A percentile compares a stretch with the other conserved stretches of the same genome.
phyloP scores from a whole-genome alignment of 495 filamentous ascomycete genomes.

The Wilcoxina mikolae region DNA sequence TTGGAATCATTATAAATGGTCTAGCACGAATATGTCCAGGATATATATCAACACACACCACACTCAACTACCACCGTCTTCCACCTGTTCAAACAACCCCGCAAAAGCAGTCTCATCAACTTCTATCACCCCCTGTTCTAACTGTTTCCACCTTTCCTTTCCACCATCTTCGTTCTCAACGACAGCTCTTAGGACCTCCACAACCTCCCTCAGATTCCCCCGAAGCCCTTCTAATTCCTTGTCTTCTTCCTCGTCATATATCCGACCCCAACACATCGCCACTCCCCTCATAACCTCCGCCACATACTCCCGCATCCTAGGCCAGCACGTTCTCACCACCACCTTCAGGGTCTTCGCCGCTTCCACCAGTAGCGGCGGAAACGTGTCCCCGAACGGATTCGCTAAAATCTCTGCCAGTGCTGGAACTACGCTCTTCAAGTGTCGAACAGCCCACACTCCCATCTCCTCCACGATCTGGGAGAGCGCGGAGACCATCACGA shows the following conservation, averaged over 20 bases:
- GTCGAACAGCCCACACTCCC: slow-evolving; percentile 54
- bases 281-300: slow-evolving; percentile 55
- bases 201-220: slow-evolving; percentile 8
- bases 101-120: slow-evolving; percentile 7
- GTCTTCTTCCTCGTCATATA: slow-evolving; percentile 31
- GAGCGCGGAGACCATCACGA: slow-evolving; percentile 46
- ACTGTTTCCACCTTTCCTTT: not conserved
- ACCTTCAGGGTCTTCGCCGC: slow-evolving; percentile 41
- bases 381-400: slow-evolving; percentile 52
- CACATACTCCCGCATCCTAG: slow-evolving; percentile 47
- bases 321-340: slow-evolving; percentile 57
- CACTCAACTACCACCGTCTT: no score
- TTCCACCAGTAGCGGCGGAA: slow-evolving; percentile 40
- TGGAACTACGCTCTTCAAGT: slow-evolving; percentile 59
- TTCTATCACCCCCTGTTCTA: not conserved
- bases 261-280: slow-evolving; percentile 50
- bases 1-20: no score
- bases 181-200: slow-evolving; percentile 8
- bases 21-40: no score
- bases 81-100: slow-evolving; percentile 6
- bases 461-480: slow-evolving; percentile 41
- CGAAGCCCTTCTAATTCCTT: slow-evolving; percentile 8
- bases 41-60: no score
- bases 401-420: slow-evolving; percentile 49
- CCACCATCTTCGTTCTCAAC: slow-evolving; percentile 8